A percentile compares a stretch with the other conserved stretches of the same genome.
phyloP scores from a whole-genome alignment of 2,329 filamentous ascomycete genomes.

The Alternaria arborescens region DNA sequence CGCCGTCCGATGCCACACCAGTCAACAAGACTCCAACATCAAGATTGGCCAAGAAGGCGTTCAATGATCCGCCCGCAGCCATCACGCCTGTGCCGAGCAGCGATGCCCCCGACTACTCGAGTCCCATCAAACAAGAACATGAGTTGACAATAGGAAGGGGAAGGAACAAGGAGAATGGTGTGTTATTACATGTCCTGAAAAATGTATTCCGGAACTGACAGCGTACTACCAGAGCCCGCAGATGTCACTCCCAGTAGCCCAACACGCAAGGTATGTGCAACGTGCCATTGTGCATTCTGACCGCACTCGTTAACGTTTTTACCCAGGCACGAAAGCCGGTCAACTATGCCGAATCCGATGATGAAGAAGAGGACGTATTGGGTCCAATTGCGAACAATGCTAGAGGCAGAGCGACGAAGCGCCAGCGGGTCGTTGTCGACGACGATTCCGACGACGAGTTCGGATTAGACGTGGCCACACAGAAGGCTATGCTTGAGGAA shows the following conservation, averaged over 20 bases:
- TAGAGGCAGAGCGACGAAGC: slow-evolving; percentile 61
- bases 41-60: slow-evolving; percentile 42
- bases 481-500: slow-evolving; percentile 64
- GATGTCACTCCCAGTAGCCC: slow-evolving; percentile 71
- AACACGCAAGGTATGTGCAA: slow-evolving; percentile 72
- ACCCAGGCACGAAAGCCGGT: slow-evolving; percentile 68
- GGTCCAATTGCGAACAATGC: slow-evolving; percentile 59
- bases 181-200: slow-evolving; percentile 54
- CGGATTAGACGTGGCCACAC: slow-evolving; percentile 64
- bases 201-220: slow-evolving; percentile 54
- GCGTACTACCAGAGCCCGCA: slow-evolving; percentile 53
- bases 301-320: slow-evolving; percentile 14
- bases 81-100: slow-evolving; percentile 83
- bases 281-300: background rate
- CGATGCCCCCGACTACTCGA: slow-evolving; percentile 72
- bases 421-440: slow-evolving; percentile 69
- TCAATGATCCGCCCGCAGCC: slow-evolving; percentile 46
- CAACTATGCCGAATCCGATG: slow-evolving; percentile 84
- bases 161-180: slow-evolving; percentile 64
- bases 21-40: slow-evolving; percentile 38
- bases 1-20: slow-evolving; percentile 41
- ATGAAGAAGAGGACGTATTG: slow-evolving; percentile 74
- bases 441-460: slow-evolving; percentile 73
- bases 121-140: slow-evolving; percentile 72
- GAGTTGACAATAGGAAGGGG: slow-evolving; percentile 56